phyloP scores from a whole-genome alignment of 148 eudicot genomes.

The Simmondsia chinensis region DNA sequence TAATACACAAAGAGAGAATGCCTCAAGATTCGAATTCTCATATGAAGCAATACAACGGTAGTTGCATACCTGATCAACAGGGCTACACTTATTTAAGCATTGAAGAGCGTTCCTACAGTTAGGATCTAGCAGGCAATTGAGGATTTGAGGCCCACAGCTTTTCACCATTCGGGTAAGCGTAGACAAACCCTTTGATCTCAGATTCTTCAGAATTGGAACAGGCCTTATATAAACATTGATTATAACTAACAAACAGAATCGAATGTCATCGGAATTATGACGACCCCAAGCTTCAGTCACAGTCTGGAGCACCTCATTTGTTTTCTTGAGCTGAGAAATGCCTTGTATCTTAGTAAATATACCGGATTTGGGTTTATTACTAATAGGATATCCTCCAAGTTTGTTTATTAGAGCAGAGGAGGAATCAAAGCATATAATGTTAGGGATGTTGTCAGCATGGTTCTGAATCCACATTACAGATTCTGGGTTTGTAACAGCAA shows the following conservation, averaged over 20 bases:
- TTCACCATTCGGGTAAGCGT: slow-evolving; percentile 77
- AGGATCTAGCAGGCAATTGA: slow-evolving; percentile 84
- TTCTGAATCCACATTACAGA: slow-evolving; percentile 50
- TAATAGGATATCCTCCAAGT: slow-evolving; percentile 49
- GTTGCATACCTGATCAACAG: slow-evolving; percentile 95
- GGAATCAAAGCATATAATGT: slow-evolving; percentile 74
- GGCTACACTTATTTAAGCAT: slow-evolving; percentile 92
- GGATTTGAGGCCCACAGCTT: slow-evolving; percentile 85
- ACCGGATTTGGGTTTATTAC: slow-evolving; percentile 18
- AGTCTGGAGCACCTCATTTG: slow-evolving; percentile 35
- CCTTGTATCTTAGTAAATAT: slow-evolving; percentile 28
- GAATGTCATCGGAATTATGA: slow-evolving; percentile 82
- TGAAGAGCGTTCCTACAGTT: slow-evolving; percentile 85
- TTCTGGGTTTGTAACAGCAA: slow-evolving; percentile 57
- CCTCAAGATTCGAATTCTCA: slow-evolving; percentile 71
- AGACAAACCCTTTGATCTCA: slow-evolving; percentile 82
- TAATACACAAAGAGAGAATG: slow-evolving; percentile 87
- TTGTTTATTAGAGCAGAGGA: slow-evolving; percentile 58
- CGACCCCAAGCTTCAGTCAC: slow-evolving; percentile 79
- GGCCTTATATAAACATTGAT: slow-evolving; percentile 81
- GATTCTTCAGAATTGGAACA: slow-evolving; percentile 58
- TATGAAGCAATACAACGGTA: slow-evolving; percentile 90
- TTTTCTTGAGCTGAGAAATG: slow-evolving; percentile 22
- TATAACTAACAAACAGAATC: slow-evolving; percentile 75
- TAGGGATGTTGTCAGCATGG: slow-evolving; percentile 37